Evolutionary conservation across 2,329 filamentous ascomycete genomes (phyloP).

Genomic region (Cyclaneusma minus): DNA sequence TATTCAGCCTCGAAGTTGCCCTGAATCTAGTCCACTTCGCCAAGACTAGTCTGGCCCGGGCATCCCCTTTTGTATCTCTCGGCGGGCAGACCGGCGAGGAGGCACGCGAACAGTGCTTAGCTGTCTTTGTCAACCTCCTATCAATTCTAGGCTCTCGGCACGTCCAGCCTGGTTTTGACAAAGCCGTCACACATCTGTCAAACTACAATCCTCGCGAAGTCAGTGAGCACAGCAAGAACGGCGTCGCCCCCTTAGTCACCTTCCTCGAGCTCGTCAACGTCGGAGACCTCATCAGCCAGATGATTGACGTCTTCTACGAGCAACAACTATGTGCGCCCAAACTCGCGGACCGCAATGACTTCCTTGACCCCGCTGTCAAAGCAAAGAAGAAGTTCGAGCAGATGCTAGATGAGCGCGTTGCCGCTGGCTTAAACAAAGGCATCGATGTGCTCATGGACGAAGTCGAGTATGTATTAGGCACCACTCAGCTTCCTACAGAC

Average conservation of each 20-base stretch:
- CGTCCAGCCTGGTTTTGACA: conserved; percentile 85
- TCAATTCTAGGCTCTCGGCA: conserved; percentile 75
- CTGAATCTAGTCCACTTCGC: conserved; percentile 78
- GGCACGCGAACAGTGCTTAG: conserved; percentile 74
- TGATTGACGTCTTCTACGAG: conserved; percentile 97
- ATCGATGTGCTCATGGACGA: conserved; percentile 98
- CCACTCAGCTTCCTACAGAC: conserved; percentile 71
- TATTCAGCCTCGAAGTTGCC: conserved; percentile 94
- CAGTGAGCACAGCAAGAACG: conserved; percentile 48
- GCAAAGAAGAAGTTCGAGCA: conserved; percentile 98
- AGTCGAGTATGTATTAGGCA: conserved; percentile 87
- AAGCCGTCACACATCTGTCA: conserved; percentile 79
- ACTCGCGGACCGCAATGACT: conserved; percentile 85
- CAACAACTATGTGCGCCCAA: conserved; percentile 76
- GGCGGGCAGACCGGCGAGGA: conserved; percentile 69
- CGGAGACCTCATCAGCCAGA: conserved; percentile 92
- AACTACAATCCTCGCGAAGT: conserved; percentile 82
- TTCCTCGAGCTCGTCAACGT: conserved; percentile 98
- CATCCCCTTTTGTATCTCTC: conserved; percentile 66
- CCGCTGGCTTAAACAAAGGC: conserved; percentile 88
- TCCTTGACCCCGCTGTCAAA: conserved; percentile 77
- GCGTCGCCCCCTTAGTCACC: conserved; percentile 81
- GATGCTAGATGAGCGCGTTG: conserved; percentile 93
- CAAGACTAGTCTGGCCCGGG: conserved; percentile 74
- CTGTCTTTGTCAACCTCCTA: conserved; percentile 74